Conservation (phyloP, 257 asterid species). For the Solanum rostratum region DNA sequence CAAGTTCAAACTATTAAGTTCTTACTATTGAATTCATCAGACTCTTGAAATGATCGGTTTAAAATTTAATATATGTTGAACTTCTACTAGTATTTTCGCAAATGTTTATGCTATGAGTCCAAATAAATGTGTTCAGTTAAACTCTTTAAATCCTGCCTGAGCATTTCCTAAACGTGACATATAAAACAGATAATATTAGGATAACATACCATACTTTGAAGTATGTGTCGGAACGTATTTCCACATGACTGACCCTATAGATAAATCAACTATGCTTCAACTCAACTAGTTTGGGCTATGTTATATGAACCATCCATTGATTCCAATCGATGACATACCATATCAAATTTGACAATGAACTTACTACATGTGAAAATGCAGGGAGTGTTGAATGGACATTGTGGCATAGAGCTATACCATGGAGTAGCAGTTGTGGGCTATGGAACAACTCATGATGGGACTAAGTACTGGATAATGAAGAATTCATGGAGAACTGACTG, state of each 20-base stretch:
- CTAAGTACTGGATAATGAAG: slow-evolving; percentile 68
- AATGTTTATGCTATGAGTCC: not conserved
- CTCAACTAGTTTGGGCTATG: not conserved
- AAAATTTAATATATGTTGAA: not conserved
- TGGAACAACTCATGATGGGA: slow-evolving; percentile 55
- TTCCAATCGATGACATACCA: not conserved
- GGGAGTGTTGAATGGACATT: slow-evolving; percentile 54
- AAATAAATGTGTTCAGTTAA: not conserved
- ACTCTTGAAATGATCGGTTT: not conserved
- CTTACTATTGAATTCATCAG: not conserved
- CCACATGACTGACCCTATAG: not conserved
- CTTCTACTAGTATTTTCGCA: not conserved
- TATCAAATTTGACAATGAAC: not conserved
- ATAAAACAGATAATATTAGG: not conserved
- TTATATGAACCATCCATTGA: not conserved
- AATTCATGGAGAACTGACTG: slow-evolving; percentile 61
- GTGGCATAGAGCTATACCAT: slow-evolving; percentile 71
- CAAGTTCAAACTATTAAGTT: not conserved
- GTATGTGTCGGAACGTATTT: not conserved
- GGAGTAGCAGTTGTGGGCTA: slow-evolving; percentile 69
- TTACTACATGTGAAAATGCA: slow-evolving; percentile 5
- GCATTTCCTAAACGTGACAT: not conserved
- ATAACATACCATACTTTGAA: not conserved
- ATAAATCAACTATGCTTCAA: not conserved
- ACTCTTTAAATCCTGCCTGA: not conserved